These are phyloP conservation scores for Arthrobotrys sphaeroides DNA, from an alignment of 2,329 filamentous ascomycete species.

Conservation along the genomic window DNA sequence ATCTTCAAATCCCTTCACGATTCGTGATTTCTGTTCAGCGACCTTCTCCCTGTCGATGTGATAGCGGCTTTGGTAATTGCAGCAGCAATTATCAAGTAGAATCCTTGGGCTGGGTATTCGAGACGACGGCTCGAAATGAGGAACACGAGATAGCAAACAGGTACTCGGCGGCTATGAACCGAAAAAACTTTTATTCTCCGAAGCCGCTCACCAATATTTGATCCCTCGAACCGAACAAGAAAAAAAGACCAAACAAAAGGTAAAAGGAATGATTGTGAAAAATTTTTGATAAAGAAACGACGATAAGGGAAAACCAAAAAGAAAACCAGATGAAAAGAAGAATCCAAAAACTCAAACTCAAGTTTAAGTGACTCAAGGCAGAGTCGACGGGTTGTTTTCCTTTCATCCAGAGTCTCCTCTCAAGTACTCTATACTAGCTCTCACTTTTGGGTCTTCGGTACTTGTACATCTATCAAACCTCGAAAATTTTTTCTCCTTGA, in stretches of 20 bases:
- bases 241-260: constrained; percentile 26
- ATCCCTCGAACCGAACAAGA: constrained; percentile 8
- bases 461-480: constrained; percentile 52
- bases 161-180: constrained; percentile 17
- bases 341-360: constrained; percentile 28
- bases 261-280: constrained; percentile 38
- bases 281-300: constrained; percentile 23
- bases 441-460: constrained; percentile 42
- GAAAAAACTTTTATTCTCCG: constrained; percentile 24
- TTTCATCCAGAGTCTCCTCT: constrained; percentile 17
- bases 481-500: constrained; percentile 47
- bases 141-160: constrained; percentile 35
- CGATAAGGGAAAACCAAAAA: constrained; percentile 32
- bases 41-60: constrained; percentile 45
- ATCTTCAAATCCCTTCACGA: constrained; percentile 30
- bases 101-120: constrained; percentile 50
- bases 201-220: constrained; percentile 29
- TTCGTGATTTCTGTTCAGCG: constrained; percentile 31
- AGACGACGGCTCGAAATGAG: constrained; percentile 47
- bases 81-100: constrained; percentile 46
- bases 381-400: constrained; percentile 24
- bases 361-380: constrained; percentile 49
- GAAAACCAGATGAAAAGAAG: constrained; percentile 28
- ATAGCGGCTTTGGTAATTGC: constrained; percentile 50
- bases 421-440: constrained; percentile 26